Conservation (phyloP, 73 alveolate species). For the Durusdinium trenchii region DNA sequence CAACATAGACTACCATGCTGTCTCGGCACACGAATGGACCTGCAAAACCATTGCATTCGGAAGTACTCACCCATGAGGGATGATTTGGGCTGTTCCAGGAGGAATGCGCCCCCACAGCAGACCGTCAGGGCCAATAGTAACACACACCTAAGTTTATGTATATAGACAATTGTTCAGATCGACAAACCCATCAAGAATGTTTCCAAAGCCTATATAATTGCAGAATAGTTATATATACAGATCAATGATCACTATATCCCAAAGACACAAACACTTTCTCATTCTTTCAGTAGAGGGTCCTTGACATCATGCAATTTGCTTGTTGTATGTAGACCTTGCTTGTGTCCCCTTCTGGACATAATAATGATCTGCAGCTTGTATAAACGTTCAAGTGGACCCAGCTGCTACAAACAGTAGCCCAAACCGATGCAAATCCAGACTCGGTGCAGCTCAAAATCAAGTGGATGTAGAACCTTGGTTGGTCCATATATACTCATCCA, state of each 20-base stretch:
- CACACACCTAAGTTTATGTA: background rate
- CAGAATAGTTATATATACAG: background rate
- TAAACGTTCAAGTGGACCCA: background rate
- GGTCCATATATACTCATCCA: too few species aligned
- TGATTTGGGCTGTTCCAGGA: background rate
- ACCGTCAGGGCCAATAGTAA: background rate
- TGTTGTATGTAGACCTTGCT: background rate
- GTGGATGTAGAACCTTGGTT: constrained; percentile 3
- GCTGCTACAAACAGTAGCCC: background rate
- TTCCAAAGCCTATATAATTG: background rate
- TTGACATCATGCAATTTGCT: background rate
- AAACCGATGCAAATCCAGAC: background rate
- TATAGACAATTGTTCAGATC: background rate
- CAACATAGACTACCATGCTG: too few species aligned
- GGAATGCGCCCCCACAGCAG: background rate
- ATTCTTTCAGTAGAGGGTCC: background rate
- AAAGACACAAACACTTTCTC: background rate
- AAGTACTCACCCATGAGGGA: background rate
- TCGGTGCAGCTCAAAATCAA: background rate
- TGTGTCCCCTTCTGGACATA: background rate
- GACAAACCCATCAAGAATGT: background rate
- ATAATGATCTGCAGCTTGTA: background rate
- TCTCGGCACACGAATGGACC: background rate
- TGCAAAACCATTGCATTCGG: background rate
- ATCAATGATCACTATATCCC: background rate